A percentile compares a stretch with the other conserved stretches of the same genome.
Conservation (phyloP, 345 rosid species). For the Eutrema yunnanense region DNA sequence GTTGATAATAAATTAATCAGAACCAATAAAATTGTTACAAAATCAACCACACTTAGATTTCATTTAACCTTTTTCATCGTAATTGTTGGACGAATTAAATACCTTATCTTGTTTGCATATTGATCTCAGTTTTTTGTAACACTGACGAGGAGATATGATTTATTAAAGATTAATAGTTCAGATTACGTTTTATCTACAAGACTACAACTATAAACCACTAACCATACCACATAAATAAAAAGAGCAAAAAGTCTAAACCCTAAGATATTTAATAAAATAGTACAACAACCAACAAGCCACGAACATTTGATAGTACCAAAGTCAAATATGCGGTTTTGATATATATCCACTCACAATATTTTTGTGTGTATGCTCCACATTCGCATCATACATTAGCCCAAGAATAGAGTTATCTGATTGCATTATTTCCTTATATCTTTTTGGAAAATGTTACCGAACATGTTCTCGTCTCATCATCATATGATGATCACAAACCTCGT, state of each 20-base stretch:
- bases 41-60: conserved; percentile 4
- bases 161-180: neutral
- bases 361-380: conserved; percentile 9
- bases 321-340: conserved; percentile 27
- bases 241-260: conserved; percentile 10
- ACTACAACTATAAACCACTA: conserved; percentile 22
- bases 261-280: neutral
- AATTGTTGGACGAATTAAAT: neutral
- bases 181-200: conserved; percentile 3
- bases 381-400: conserved; percentile 10
- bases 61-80: neutral
- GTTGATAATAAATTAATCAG: neutral
- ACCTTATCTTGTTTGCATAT: neutral
- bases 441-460: conserved; percentile 19
- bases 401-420: neutral
- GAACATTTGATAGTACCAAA: conserved; percentile 21
- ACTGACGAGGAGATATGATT: conserved; percentile 11
- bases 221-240: conserved; percentile 7
- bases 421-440: neutral
- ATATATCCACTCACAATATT: conserved; percentile 11
- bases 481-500: conserved; percentile 9
- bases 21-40: neutral
- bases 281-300: conserved; percentile 30
- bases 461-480: conserved; percentile 24
- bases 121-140: neutral